phyloP scores from a whole-genome alignment of 139 green algal species.

The Raphidocelis subcapitata region DNA sequence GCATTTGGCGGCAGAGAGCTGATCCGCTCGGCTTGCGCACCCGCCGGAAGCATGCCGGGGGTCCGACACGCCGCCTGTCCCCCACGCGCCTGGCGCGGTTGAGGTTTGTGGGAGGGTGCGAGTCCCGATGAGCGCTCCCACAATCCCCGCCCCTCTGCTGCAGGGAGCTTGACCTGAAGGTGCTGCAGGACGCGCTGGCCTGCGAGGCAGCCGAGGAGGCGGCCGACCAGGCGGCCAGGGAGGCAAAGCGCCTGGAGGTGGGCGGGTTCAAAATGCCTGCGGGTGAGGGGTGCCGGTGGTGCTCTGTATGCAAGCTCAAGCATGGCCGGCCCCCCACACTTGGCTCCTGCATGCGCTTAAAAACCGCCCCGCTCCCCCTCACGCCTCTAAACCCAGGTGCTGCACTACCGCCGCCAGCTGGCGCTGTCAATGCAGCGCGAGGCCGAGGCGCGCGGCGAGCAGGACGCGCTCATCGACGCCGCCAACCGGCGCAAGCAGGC shows the following conservation, averaged over 20 bases:
- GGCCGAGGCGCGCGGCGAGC: conserved; percentile 37
- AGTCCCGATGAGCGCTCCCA: no score
- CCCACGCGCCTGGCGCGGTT: no score
- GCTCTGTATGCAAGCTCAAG: not conserved
- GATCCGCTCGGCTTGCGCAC: no score
- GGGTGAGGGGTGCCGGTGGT: not conserved
- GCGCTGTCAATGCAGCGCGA: conserved; percentile 53
- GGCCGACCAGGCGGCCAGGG: conserved; percentile 34
- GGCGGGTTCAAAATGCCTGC: not conserved
- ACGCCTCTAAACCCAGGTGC: no score
- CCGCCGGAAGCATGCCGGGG: no score
- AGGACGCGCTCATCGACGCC: conserved; percentile 47
- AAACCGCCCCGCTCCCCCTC: no score
- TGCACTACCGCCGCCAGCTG: conserved; percentile 51
- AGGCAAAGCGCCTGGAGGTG: conserved; percentile 39
- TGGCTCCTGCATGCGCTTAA: not conserved
- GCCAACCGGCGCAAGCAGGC: conserved; percentile 37
- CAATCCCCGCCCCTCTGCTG: no score
- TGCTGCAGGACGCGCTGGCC: conserved; percentile 55
- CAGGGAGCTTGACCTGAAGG: conserved; percentile 52
- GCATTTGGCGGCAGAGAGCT: no score
- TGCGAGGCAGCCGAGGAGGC: conserved; percentile 48
- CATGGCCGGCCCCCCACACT: no score
- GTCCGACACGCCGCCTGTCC: no score
- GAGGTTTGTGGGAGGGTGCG: no score